Percentiles rank a stretch among this genome's conserved stretches.
phyloP scores from a whole-genome alignment of 1,284 basidiomycete species.

The Singerocomus rubriflavus region DNA sequence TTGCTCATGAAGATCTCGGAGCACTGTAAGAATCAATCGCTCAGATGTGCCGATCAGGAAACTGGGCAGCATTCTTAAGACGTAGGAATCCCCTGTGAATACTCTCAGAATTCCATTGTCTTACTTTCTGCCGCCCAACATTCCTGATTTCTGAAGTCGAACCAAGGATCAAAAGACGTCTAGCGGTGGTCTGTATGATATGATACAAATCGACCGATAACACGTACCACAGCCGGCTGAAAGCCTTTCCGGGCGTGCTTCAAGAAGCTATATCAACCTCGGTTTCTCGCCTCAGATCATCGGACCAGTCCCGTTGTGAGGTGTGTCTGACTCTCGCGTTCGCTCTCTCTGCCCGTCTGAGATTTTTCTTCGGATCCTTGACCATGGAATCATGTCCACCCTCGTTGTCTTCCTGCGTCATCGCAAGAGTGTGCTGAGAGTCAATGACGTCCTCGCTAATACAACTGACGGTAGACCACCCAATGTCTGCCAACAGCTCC shows the following conservation, averaged over 20 bases:
- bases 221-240: constrained; percentile 40
- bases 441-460: constrained; percentile 45
- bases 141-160: constrained; percentile 41
- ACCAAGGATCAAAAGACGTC: constrained; percentile 43
- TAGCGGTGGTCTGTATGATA: constrained; percentile 7
- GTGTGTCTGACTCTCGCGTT: constrained; percentile 37
- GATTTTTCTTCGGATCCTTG: constrained; percentile 36
- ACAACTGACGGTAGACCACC: constrained; percentile 42
- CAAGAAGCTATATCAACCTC: constrained; percentile 41
- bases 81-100: constrained; percentile 36
- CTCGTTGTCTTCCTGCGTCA: constrained; percentile 35
- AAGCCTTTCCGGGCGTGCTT: constrained; percentile 37
- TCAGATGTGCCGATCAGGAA: constrained; percentile 45
- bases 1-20: constrained; percentile 34
- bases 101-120: neutral
- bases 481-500: constrained; percentile 33
- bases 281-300: constrained; percentile 34
- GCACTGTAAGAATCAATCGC: constrained; percentile 40
- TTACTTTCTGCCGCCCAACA: constrained; percentile 40
- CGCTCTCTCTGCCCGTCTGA: constrained; percentile 39
- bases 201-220: neutral
- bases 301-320: constrained; percentile 32
- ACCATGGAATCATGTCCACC: constrained; percentile 34
- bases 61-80: constrained; percentile 45
- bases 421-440: constrained; percentile 38